Percentiles rank a stretch among this genome's conserved stretches.
phyloP scores from a whole-genome alignment of 768 basidiomycete species.

The Mycena amicta region DNA sequence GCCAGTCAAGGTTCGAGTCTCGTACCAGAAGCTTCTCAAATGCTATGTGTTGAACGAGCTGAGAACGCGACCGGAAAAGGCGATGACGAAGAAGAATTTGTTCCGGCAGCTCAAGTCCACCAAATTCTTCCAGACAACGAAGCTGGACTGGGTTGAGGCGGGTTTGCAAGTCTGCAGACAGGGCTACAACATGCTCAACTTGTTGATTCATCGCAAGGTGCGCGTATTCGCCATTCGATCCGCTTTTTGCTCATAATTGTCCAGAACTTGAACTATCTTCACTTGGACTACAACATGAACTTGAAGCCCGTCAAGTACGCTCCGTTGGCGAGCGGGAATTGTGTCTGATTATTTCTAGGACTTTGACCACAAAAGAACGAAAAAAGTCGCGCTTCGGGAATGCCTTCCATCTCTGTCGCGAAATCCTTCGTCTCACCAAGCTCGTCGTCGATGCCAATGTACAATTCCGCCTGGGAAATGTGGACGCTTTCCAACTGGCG shows the following conservation, averaged over 20 bases:
- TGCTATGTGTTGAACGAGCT: slow-evolving; percentile 95
- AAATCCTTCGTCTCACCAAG: slow-evolving; percentile 96
- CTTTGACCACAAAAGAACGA: slow-evolving; percentile 97
- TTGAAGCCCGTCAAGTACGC: slow-evolving; percentile 88
- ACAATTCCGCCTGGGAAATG: slow-evolving; percentile 96
- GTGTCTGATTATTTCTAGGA: slow-evolving; percentile 52
- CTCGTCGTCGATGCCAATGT: slow-evolving; percentile 99
- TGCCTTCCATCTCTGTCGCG: slow-evolving; percentile 96
- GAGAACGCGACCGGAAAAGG: slow-evolving; percentile 85
- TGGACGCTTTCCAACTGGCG: slow-evolving; percentile 98
- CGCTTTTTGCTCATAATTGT: background rate
- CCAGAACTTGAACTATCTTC: slow-evolving; percentile 89
- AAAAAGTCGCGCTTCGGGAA: slow-evolving; percentile 99
- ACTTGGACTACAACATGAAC: slow-evolving; percentile 98
- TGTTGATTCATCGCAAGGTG: slow-evolving; percentile 97
- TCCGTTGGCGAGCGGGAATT: background rate
- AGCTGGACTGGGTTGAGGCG: slow-evolving; percentile 98
- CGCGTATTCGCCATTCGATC: slow-evolving; percentile 8
- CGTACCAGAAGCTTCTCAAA: slow-evolving; percentile 97
- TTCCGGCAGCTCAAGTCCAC: slow-evolving; percentile 97
- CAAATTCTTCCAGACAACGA: slow-evolving; percentile 99
- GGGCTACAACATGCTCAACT: slow-evolving; percentile 99
- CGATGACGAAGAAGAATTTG: slow-evolving; percentile 97
- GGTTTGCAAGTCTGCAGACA: slow-evolving; percentile 98
- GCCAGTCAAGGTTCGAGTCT: slow-evolving; percentile 97